A percentile compares a stretch with the other conserved stretches of the same genome.
Evolutionary conservation across 2,329 filamentous ascomycete genomes (phyloP).

Genomic region (Colletotrichum tofieldiae): DNA sequence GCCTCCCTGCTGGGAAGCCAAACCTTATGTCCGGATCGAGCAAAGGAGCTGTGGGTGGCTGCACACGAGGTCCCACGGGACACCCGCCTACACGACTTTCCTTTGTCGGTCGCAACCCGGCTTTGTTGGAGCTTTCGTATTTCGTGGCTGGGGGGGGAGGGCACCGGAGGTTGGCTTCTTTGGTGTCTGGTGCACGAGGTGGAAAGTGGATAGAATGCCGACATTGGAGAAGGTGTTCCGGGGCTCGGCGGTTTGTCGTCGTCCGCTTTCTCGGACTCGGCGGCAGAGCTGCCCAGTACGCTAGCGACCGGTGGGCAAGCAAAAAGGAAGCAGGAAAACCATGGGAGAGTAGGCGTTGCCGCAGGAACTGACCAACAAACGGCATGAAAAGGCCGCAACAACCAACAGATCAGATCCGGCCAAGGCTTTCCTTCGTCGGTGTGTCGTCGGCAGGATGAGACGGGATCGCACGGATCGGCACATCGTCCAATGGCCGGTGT

Average conservation of each 20-base stretch:
- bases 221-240: not conserved
- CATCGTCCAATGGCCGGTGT: constrained; percentile 14
- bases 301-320: constrained; percentile 4
- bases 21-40: constrained; percentile 29
- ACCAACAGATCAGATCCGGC: not conserved
- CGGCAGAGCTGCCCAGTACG: not conserved
- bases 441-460: constrained; percentile 15
- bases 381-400: not conserved
- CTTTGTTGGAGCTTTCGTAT: constrained; percentile 14
- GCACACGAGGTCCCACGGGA: constrained; percentile 14
- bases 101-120: not conserved
- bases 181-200: not conserved
- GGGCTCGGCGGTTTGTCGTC: not conserved
- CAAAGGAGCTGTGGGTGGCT: not conserved
- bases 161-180: not conserved
- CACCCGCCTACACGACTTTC: not conserved
- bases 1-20: constrained; percentile 4
- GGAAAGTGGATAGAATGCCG: not conserved
- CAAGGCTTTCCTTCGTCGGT: not conserved
- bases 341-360: constrained; percentile 1
- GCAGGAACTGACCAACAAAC: constrained; percentile 14
- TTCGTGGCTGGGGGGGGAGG: constrained; percentile 16
- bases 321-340: constrained; percentile 1
- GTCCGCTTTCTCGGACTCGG: constrained; percentile 1
- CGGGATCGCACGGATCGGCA: constrained; percentile 11